Conservation (phyloP, 1,284 basidiomycete genomes). For the Tilletia horrida region DNA sequence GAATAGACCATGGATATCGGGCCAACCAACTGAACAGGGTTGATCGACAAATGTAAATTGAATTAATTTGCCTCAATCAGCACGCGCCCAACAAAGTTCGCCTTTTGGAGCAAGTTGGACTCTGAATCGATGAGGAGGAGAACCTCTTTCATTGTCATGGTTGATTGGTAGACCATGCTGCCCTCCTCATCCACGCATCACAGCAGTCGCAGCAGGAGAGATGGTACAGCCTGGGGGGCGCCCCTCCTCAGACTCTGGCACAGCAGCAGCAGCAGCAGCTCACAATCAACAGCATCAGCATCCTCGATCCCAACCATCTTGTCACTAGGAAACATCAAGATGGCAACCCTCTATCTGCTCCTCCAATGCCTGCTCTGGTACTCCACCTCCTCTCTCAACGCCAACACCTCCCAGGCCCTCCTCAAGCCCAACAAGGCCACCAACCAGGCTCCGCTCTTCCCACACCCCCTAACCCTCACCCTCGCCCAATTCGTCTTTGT, state of each 20-base stretch:
- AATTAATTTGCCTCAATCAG: no score
- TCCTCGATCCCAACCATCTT: background rate
- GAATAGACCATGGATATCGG: no score
- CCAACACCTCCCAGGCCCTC: slow-evolving; percentile 84
- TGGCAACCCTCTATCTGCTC: no score
- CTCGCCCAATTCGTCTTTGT: slow-evolving; percentile 96
- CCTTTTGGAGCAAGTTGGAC: no score
- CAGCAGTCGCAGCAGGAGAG: background rate
- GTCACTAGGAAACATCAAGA: no score
- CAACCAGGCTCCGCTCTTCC: slow-evolving; percentile 62
- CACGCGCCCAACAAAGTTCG: no score
- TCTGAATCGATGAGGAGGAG: no score
- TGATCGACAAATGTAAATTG: no score
- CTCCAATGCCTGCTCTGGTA: slow-evolving; percentile 49
- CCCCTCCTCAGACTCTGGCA: background rate
- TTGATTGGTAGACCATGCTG: background rate
- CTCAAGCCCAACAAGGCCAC: slow-evolving; percentile 58
- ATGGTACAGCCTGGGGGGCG: no score
- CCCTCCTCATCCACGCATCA: slow-evolving; percentile 1
- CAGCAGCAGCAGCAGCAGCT: slow-evolving; percentile 1
- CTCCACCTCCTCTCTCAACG: slow-evolving; percentile 73
- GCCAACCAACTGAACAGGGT: no score
- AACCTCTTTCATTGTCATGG: no score
- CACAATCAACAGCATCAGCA: background rate
- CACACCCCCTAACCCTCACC: slow-evolving; percentile 87